Conservation (phyloP, 2,329 filamentous ascomycete species). For the Pestalotiopsis fici region DNA sequence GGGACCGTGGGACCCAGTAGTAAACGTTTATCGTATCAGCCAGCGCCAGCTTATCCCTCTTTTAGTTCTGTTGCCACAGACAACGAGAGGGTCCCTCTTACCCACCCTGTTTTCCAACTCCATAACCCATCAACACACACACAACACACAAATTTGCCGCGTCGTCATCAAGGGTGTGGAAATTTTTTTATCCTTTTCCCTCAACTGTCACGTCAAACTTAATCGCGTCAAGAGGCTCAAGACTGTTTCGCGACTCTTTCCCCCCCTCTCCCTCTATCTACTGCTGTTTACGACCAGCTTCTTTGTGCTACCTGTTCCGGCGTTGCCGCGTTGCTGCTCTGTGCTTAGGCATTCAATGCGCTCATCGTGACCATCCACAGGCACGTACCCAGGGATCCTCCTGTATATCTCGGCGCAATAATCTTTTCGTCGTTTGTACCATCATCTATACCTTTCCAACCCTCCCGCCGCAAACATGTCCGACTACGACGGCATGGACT, state of each 20-base stretch:
- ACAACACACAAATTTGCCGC: background rate
- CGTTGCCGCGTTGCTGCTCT: background rate
- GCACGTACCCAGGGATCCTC: background rate
- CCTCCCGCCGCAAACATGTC: constrained; percentile 46
- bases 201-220: background rate
- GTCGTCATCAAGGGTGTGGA: background rate
- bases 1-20: background rate
- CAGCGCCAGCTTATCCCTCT: background rate
- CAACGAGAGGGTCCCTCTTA: background rate
- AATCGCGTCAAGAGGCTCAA: background rate
- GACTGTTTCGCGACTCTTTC: background rate
- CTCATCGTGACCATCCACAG: background rate
- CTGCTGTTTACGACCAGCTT: background rate
- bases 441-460: background rate
- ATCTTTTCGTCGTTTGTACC: background rate
- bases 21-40: constrained; percentile 3
- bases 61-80: constrained; percentile 9
- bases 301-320: background rate
- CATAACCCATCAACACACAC: constrained; percentile 2
- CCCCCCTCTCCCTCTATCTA: background rate
- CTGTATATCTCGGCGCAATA: background rate
- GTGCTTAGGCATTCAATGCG: background rate
- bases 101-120: constrained; percentile 1
- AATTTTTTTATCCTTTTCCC: background rate
- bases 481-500: constrained; percentile 70